A percentile compares a stretch with the other conserved stretches of the same genome.
These are phyloP conservation scores for Spiromastix sp. DNA, from an alignment of 2,329 filamentous ascomycete species.

Conservation along the genomic window DNA sequence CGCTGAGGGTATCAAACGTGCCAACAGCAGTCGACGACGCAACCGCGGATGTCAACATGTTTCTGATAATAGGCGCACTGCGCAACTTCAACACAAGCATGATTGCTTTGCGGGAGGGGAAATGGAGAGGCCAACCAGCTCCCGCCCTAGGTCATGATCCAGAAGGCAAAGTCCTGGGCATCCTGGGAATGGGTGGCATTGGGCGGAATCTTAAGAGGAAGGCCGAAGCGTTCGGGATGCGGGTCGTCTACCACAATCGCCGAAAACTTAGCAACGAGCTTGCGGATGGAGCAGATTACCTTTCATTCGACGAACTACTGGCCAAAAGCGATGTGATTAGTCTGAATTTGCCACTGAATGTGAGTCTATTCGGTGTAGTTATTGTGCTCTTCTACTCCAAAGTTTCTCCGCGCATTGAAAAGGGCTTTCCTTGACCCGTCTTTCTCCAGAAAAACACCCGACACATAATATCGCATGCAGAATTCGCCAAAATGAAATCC, in stretches of 20 bases:
- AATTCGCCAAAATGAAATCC: slow-evolving; percentile 69
- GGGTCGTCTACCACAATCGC: slow-evolving; percentile 64
- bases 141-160: slow-evolving; percentile 62
- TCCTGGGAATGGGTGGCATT: slow-evolving; percentile 80
- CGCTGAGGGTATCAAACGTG: slow-evolving; percentile 65
- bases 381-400: slow-evolving; percentile 1
- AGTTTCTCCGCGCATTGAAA: neutral
- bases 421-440: neutral
- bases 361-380: slow-evolving; percentile 34
- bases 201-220: slow-evolving; percentile 67
- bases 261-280: slow-evolving; percentile 45
- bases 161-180: slow-evolving; percentile 66
- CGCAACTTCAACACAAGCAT: slow-evolving; percentile 62
- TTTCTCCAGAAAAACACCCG: slow-evolving; percentile 49
- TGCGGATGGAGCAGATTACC: slow-evolving; percentile 30
- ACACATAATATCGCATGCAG: slow-evolving; percentile 60
- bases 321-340: slow-evolving; percentile 64
- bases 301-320: slow-evolving; percentile 64
- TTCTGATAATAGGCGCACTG: slow-evolving; percentile 69
- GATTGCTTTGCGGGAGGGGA: slow-evolving; percentile 51
- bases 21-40: slow-evolving; percentile 74
- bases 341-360: slow-evolving; percentile 71
- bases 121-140: slow-evolving; percentile 52
- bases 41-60: slow-evolving; percentile 72
- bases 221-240: slow-evolving; percentile 66